phyloP scores from a whole-genome alignment of 2,329 filamentous ascomycete genomes.

The Sclerotinia minor region DNA sequence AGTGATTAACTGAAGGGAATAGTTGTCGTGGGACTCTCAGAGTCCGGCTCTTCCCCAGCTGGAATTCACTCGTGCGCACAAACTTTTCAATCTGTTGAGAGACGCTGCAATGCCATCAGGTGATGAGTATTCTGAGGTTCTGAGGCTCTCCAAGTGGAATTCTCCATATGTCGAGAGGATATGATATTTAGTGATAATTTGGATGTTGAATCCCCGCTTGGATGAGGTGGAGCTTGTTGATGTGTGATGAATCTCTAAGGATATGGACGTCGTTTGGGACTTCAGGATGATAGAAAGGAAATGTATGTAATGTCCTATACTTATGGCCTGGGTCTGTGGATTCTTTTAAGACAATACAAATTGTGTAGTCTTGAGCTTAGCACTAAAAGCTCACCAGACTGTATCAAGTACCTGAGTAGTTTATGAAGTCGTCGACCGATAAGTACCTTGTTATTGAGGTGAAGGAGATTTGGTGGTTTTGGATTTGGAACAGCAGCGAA shows the following conservation, averaged over 20 bases:
- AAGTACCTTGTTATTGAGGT: not conserved
- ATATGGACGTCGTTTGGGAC: not conserved
- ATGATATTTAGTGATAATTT: not conserved
- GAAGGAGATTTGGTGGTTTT: not conserved
- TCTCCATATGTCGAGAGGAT: not conserved
- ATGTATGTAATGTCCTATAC: not conserved
- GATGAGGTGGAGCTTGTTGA: not conserved
- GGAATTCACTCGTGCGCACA: not conserved
- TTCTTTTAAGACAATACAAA: not conserved
- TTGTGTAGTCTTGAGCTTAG: not conserved
- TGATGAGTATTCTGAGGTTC: not conserved
- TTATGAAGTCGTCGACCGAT: not conserved
- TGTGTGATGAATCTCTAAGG: not conserved
- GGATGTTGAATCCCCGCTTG: not conserved
- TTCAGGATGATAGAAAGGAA: not conserved
- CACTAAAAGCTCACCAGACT: not conserved
- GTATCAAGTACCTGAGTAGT: not conserved
- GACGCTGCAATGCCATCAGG: accelerated
- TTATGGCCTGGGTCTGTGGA: not conserved
- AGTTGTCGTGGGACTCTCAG: not conserved
- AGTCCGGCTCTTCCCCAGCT: not conserved
- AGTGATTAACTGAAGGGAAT: not conserved
- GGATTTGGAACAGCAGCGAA: no score
- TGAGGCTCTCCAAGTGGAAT: accelerated
- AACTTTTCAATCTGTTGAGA: not conserved